Evolutionary conservation across 2,329 filamentous ascomycete species (phyloP).

Genomic region (Microsporum ferrugineum): DNA sequence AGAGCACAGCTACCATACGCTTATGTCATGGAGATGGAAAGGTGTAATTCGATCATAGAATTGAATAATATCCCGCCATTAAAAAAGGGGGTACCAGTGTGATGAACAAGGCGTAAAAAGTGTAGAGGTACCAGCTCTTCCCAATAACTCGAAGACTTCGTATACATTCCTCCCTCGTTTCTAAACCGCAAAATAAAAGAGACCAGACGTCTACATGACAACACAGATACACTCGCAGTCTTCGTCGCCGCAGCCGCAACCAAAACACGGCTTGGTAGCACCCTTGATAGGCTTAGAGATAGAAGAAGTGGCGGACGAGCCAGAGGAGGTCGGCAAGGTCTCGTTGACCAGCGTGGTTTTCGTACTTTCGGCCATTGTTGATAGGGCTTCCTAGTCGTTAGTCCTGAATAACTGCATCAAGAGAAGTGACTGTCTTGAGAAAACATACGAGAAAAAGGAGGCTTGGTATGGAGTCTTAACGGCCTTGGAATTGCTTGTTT

Average conservation of each 20-base stretch:
- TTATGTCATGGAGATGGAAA: no score
- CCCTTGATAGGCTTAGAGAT: conserved; percentile 30
- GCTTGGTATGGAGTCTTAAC: not conserved
- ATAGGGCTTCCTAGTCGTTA: not conserved
- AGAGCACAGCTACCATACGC: no score
- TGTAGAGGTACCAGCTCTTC: no score
- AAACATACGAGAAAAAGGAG: not conserved
- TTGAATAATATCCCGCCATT: no score
- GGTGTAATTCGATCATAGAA: no score
- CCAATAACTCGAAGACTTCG: not conserved
- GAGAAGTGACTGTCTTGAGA: no score
- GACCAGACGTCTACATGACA: conserved; percentile 24
- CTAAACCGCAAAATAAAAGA: not conserved
- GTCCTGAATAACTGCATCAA: no score
- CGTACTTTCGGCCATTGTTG: conserved; percentile 6
- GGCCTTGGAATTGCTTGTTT: not conserved
- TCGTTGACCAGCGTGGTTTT: conserved; percentile 20
- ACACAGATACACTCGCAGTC: conserved; percentile 33
- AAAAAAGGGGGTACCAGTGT: no score
- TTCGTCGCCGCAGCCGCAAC: conserved; percentile 32
- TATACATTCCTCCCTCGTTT: not conserved
- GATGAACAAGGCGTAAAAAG: no score
- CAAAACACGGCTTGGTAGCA: conserved; percentile 32
- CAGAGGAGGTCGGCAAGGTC: conserved; percentile 25
- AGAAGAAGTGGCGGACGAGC: conserved; percentile 23